Percentiles rank a stretch among this genome's conserved stretches.
Evolutionary conservation across 805 yeast species (phyloP).

Genomic region (Starmerella stigmatis): DNA sequence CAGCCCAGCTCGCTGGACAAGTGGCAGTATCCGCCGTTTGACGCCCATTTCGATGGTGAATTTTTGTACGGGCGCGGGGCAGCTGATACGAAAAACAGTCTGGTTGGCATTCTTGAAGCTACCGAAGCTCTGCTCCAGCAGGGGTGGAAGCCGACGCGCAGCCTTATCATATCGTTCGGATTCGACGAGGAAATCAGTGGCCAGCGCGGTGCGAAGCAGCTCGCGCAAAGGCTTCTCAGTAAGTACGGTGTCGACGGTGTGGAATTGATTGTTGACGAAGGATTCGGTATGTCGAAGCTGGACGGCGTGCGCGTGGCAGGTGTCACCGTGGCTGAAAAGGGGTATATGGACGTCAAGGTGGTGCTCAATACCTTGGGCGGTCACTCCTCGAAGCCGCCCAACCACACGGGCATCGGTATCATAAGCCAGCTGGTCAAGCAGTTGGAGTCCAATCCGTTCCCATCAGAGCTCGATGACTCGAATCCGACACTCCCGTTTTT

Average conservation of each 20-base stretch:
- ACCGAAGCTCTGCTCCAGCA: constrained; percentile 44
- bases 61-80: constrained; percentile 69
- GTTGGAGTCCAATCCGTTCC: constrained; percentile 51
- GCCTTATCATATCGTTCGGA: constrained; percentile 58
- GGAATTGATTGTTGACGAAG: constrained; percentile 64
- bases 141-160: constrained; percentile 49
- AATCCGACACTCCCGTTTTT: constrained; percentile 53
- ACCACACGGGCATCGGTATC: constrained; percentile 71
- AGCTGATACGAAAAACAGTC: constrained; percentile 61
- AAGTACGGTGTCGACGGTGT: constrained; percentile 53
- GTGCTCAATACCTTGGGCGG: constrained; percentile 60
- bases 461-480: constrained; percentile 38
- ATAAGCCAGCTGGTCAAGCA: constrained; percentile 46
- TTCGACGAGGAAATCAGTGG: constrained; percentile 76
- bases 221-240: constrained; percentile 40
- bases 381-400: constrained; percentile 70
- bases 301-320: constrained; percentile 44
- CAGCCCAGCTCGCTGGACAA: constrained; percentile 41
- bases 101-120: constrained; percentile 59
- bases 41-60: constrained; percentile 57
- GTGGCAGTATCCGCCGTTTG: constrained; percentile 63
- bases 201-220: constrained; percentile 44
- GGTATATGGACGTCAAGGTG: constrained; percentile 42
- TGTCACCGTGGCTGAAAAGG: constrained; percentile 55
- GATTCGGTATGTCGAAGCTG: constrained; percentile 36